phyloP scores from a whole-genome alignment of 345 rosid genomes.

The Lepidium sativum region DNA sequence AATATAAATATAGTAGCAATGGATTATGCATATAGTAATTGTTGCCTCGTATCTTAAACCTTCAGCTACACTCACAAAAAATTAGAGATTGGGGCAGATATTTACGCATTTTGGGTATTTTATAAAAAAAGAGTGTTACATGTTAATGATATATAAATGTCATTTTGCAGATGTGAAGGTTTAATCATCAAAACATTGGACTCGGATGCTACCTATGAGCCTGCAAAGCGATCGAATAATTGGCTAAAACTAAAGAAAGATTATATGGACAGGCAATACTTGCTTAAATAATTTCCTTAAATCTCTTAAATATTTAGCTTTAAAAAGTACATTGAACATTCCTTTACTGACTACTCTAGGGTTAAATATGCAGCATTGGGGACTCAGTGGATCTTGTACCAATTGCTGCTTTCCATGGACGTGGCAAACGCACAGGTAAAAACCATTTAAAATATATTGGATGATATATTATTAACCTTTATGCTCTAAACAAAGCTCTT shows the following conservation, averaged over 20 bases:
- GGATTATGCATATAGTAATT: not conserved
- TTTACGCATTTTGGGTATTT: not conserved
- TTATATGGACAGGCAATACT: constrained; percentile 73
- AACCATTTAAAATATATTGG: not conserved
- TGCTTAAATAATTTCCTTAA: not conserved
- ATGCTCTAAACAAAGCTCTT: constrained; percentile 3
- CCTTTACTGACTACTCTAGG: constrained; percentile 10
- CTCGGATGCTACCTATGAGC: constrained; percentile 95
- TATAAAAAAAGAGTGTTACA: not conserved
- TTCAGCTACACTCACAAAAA: not conserved
- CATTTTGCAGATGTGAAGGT: constrained; percentile 81
- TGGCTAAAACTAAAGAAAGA: constrained; percentile 97
- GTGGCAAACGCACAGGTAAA: constrained; percentile 87
- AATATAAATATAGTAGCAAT: too few species aligned
- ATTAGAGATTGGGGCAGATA: not conserved
- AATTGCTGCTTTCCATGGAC: constrained; percentile 92
- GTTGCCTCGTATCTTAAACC: not conserved
- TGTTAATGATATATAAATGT: constrained; percentile 1
- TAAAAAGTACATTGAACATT: not conserved
- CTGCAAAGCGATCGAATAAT: constrained; percentile 82
- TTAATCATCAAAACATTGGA: constrained; percentile 85
- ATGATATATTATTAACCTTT: not conserved
- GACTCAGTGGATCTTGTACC: constrained; percentile 95
- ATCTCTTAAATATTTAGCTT: not conserved
- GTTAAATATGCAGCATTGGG: constrained; percentile 53